Evolutionary conservation across 768 basidiomycete species (phyloP).

Genomic region (Termitomyces eurrhizus): DNA sequence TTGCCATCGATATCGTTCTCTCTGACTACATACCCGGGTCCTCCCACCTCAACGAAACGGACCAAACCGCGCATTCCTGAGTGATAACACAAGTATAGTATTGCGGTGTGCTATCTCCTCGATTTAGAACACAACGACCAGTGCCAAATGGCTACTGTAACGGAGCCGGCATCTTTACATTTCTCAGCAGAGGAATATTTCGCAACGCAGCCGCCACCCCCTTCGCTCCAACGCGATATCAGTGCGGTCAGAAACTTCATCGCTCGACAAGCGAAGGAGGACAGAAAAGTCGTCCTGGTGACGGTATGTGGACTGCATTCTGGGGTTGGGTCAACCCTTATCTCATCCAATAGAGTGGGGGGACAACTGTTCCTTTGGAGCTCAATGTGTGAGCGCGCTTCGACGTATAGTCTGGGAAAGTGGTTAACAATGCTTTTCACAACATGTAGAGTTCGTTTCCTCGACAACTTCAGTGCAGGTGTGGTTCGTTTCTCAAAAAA

Average conservation of each 20-base stretch:
- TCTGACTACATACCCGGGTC: background rate
- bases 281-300: constrained; percentile 84
- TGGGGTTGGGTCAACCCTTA: background rate
- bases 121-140: background rate
- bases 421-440: constrained; percentile 17
- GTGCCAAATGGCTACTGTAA: constrained; percentile 7
- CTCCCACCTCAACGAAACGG: background rate
- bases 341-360: constrained; percentile 72
- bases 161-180: constrained; percentile 36
- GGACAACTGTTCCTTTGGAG: constrained; percentile 96
- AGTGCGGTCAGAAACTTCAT: constrained; percentile 66
- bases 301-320: constrained; percentile 58
- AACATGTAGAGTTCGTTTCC: constrained; percentile 81
- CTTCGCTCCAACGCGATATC: constrained; percentile 66
- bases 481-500: constrained; percentile 19
- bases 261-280: constrained; percentile 54
- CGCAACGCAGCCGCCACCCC: constrained; percentile 77
- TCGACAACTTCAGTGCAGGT: constrained; percentile 99
- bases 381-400: constrained; percentile 88
- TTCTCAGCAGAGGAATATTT: constrained; percentile 90
- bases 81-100: background rate
- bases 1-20: background rate
- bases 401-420: constrained; percentile 19
- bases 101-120: background rate
- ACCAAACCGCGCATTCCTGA: background rate